Percentiles rank a stretch among this genome's conserved stretches.
These are phyloP conservation scores for Hemisphaericaspora xylofermentans DNA, from an alignment of 1,139 yeast genomes.

Conservation along the genomic window DNA sequence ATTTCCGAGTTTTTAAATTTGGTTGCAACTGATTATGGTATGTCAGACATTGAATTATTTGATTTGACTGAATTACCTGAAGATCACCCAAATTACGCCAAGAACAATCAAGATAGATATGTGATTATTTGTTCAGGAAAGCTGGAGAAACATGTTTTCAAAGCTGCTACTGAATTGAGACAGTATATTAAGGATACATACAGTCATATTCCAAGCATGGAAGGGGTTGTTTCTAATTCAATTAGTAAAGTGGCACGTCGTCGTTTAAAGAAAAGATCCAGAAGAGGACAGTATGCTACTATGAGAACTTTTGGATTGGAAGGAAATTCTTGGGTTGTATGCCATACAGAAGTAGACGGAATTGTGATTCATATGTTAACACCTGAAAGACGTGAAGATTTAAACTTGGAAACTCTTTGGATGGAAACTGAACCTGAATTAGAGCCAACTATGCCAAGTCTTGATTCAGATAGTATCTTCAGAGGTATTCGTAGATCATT, in stretches of 20 bases:
- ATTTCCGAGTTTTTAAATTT: slow-evolving; percentile 45
- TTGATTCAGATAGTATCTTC: slow-evolving; percentile 46
- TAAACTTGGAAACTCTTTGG: slow-evolving; percentile 74
- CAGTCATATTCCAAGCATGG: slow-evolving; percentile 50
- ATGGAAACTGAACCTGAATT: slow-evolving; percentile 42
- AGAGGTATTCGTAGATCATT: slow-evolving; percentile 38
- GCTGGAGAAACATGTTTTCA: slow-evolving; percentile 71
- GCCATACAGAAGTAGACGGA: slow-evolving; percentile 64
- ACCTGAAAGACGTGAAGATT: slow-evolving; percentile 58
- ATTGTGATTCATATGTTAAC: slow-evolving; percentile 74
- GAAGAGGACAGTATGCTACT: slow-evolving; percentile 54
- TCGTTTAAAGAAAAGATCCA: slow-evolving; percentile 58
- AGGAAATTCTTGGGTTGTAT: slow-evolving; percentile 78
- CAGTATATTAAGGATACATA: slow-evolving; percentile 34
- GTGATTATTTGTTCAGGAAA: slow-evolving; percentile 77
- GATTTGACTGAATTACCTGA: slow-evolving; percentile 41
- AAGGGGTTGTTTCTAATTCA: slow-evolving; percentile 69
- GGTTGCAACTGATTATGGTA: slow-evolving; percentile 61
- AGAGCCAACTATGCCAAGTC: background rate
- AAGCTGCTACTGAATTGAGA: slow-evolving; percentile 62
- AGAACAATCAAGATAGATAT: slow-evolving; percentile 34
- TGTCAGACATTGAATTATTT: slow-evolving; percentile 58
- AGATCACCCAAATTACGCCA: slow-evolving; percentile 39
- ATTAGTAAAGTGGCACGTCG: slow-evolving; percentile 59
- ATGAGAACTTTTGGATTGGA: slow-evolving; percentile 56